Evolutionary conservation across 2,329 filamentous ascomycete genomes (phyloP), one percentile per base, ranked within the genome.

Genomic region (Alternaria sp.): DNA sequence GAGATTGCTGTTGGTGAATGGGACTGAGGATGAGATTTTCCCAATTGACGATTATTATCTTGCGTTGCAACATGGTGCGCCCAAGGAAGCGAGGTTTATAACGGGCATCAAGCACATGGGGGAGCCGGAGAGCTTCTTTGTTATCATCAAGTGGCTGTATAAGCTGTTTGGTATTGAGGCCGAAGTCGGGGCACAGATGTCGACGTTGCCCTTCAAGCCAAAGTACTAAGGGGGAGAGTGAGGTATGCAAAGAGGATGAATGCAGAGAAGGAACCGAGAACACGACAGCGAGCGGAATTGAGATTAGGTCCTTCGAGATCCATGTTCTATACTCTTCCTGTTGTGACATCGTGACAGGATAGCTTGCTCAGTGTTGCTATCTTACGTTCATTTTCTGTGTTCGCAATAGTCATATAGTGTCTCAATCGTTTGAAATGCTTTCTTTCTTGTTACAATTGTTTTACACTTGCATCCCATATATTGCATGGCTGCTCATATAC

Each of bases 1-100:
- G 25, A 77, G 81, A 30, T 69, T 87, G 54, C 70, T 89, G 38
- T 76, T 88, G 6, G 85, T 88, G 9, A 88, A 89, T 66, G 84
- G 86, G 0, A 84, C 82, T 2, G 81, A 85, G 30, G 86, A 88
- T 68, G 86, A 87, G 77, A 87, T 89, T 49, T 88, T 89, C 74
- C 86, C 86, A 0, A 85, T 88, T 46, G 86, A 88, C 66, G 86
- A 88, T 66, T 85, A 86, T 57, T 85, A 85, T 65, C 72, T 88
- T 41, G 84, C 84, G 27, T 67, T 88, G 48, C 78, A 83, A 67
- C 82, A 85, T 70, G 86, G 85, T 0, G 70, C 77, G 20, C 81
- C 84, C 2, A 88, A 88, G 75, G 81, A 85, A 68, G 85, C 79
- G 40, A 77, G 78, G 25, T 83, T 85, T 58, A 79, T 85, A 0